Evolutionary conservation across 495 filamentous ascomycete species (phyloP).

Genomic region (Annulohypoxylon bovei): DNA sequence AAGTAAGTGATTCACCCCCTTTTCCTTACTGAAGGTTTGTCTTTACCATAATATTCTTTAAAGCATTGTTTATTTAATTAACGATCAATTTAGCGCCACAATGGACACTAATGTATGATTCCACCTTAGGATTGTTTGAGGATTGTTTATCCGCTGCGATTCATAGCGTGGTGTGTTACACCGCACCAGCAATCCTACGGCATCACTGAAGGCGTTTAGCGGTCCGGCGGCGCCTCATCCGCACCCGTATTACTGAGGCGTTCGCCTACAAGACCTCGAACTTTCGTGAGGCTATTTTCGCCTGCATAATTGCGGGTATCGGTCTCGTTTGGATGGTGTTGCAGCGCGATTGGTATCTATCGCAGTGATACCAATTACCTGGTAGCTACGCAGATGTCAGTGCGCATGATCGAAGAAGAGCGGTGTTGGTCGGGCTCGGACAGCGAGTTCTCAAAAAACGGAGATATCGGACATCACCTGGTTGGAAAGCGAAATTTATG

Average conservation of each 20-base stretch:
- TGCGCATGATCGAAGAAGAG: background rate
- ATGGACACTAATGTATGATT: slow-evolving; percentile 16
- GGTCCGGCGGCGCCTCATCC: slow-evolving; percentile 44
- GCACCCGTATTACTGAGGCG: slow-evolving; percentile 34
- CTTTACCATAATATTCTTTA: background rate
- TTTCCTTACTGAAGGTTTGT: too few species aligned
- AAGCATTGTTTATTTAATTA: background rate
- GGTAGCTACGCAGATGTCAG: background rate
- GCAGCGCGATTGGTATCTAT: slow-evolving; percentile 46
- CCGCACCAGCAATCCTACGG: slow-evolving; percentile 22
- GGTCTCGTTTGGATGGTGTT: slow-evolving; percentile 46
- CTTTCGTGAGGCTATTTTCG: slow-evolving; percentile 35
- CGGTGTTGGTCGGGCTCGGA: slow-evolving; percentile 2
- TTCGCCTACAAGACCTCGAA: slow-evolving; percentile 40
- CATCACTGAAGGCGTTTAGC: slow-evolving; percentile 41
- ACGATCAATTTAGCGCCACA: background rate
- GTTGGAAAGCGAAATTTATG: slow-evolving; percentile 1
- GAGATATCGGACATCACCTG: slow-evolving; percentile 22
- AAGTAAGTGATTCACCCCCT: background rate
- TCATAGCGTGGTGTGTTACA: slow-evolving; percentile 43
- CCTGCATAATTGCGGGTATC: slow-evolving; percentile 33
- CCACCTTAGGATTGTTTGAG: background rate
- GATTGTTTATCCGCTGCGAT: slow-evolving; percentile 24
- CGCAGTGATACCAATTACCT: slow-evolving; percentile 12
- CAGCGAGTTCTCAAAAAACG: background rate